phyloP scores from a whole-genome alignment of 768 basidiomycete genomes.

The Agaricus sinodeliciosus region DNA sequence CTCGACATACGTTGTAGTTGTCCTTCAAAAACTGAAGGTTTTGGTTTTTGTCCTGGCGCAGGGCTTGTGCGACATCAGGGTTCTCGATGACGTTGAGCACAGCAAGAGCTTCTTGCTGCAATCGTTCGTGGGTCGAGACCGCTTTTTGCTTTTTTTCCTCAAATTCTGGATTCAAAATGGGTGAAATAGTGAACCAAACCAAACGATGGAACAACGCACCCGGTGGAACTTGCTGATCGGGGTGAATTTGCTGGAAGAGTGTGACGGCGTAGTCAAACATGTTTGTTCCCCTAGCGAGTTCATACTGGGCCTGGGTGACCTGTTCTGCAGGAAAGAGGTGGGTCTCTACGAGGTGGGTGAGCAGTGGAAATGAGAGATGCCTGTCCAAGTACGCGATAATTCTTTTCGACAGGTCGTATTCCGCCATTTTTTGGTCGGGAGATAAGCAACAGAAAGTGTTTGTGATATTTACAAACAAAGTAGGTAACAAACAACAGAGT shows the following conservation, averaged over 20 bases:
- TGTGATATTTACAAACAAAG: neutral
- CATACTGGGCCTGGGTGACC: conserved; percentile 89
- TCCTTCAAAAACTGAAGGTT: conserved; percentile 93
- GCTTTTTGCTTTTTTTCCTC: conserved; percentile 75
- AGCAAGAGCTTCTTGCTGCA: conserved; percentile 87
- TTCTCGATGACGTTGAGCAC: conserved; percentile 96
- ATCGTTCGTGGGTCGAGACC: conserved; percentile 73
- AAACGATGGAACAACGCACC: conserved; percentile 35
- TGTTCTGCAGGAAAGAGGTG: conserved; percentile 74
- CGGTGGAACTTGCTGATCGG: conserved; percentile 59
- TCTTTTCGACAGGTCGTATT: conserved; percentile 86
- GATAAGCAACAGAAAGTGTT: neutral
- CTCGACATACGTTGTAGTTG: conserved; percentile 68
- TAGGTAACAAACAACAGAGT: neutral
- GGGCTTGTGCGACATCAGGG: conserved; percentile 88
- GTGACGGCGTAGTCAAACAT: conserved; percentile 93
- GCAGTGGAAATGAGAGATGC: conserved; percentile 89
- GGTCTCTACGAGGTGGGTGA: conserved; percentile 77
- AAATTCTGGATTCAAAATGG: conserved; percentile 53
- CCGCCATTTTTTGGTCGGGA: conserved; percentile 50
- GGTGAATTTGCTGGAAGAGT: conserved; percentile 74
- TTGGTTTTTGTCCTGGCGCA: conserved; percentile 96
- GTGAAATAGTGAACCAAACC: neutral
- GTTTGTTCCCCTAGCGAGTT: conserved; percentile 94
- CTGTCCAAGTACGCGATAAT: conserved; percentile 91